Evolutionary conservation across 352 stramenopile species (phyloP).

Genomic region (Phytopythium chamaehyphon): DNA sequence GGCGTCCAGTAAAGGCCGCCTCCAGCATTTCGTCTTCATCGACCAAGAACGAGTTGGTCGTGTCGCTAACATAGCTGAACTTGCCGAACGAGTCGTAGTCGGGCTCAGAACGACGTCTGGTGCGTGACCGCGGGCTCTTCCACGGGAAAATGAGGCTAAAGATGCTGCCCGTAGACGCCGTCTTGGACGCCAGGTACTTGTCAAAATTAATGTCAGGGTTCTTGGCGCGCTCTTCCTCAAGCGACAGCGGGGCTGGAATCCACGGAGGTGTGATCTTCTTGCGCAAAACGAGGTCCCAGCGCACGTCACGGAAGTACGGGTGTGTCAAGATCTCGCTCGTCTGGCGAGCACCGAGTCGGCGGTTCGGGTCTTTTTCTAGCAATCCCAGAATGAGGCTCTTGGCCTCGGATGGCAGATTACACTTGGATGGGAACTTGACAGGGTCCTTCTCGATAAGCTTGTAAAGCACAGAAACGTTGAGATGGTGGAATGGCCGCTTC

Average conservation of each 20-base stretch:
- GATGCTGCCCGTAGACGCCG: slow-evolving; percentile 69
- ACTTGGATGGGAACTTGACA: slow-evolving; percentile 83
- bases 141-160: slow-evolving; percentile 83
- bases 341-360: slow-evolving; percentile 76
- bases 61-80: slow-evolving; percentile 88
- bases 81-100: slow-evolving; percentile 80
- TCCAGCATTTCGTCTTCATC: slow-evolving; percentile 89
- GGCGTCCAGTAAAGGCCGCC: slow-evolving; percentile 72
- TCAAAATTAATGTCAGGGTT: slow-evolving; percentile 84
- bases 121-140: slow-evolving; percentile 53
- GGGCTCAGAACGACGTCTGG: slow-evolving; percentile 44
- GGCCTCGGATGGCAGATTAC: slow-evolving; percentile 58
- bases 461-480: slow-evolving; percentile 90
- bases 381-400: slow-evolving; percentile 71
- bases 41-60: slow-evolving; percentile 84
- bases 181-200: slow-evolving; percentile 82
- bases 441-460: slow-evolving; percentile 88
- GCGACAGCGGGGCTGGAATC: slow-evolving; percentile 60
- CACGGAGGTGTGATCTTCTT: slow-evolving; percentile 79
- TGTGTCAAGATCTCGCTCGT: slow-evolving; percentile 80
- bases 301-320: slow-evolving; percentile 76
- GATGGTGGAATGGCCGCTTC: slow-evolving; percentile 88
- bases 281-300: slow-evolving; percentile 79
- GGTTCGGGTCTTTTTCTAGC: slow-evolving; percentile 82
- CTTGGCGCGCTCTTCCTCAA: slow-evolving; percentile 71